Percentiles rank a stretch among this genome's conserved stretches.
These are phyloP conservation scores for Sporothrix phasma DNA, from an alignment of 2,329 filamentous ascomycete genomes.

Conservation along the genomic window DNA sequence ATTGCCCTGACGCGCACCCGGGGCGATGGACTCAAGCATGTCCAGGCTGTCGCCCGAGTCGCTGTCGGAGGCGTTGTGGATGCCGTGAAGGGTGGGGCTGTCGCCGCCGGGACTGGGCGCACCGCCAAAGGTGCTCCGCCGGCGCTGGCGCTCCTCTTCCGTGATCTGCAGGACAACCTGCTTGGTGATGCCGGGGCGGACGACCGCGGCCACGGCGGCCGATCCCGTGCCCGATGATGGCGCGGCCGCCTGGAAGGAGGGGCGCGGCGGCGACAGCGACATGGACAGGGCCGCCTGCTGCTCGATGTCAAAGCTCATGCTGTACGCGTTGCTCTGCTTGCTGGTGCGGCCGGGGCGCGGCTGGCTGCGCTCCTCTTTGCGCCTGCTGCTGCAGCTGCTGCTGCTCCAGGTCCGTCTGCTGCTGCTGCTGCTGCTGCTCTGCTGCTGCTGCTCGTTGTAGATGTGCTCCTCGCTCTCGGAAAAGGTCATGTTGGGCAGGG, in stretches of 20 bases:
- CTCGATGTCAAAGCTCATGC: conserved; percentile 4
- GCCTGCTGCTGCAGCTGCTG: not conserved
- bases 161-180: conserved; percentile 15
- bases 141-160: conserved; percentile 12
- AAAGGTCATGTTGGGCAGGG: conserved; percentile 23
- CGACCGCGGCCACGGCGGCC: not conserved
- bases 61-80: not conserved
- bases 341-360: not conserved
- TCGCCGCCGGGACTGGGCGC: not conserved
- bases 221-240: not conserved
- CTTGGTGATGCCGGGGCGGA: conserved; percentile 14
- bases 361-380: not conserved
- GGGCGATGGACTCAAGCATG: conserved; percentile 1
- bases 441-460: conserved; percentile 8
- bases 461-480: conserved; percentile 24
- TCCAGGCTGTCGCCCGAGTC: not conserved
- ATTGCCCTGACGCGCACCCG: conserved; percentile 15
- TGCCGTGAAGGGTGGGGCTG: too few relatives aligned
- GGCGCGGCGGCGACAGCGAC: not conserved
- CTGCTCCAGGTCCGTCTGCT: not conserved
- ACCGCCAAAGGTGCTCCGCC: not conserved
- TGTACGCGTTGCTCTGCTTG: not conserved
- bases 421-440: conserved; percentile 10
- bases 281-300: not conserved
- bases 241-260: not conserved